Base-by-base conservation (phyloP, 768 basidiomycete genomes). In the Boletellus emodensis region DNA sequence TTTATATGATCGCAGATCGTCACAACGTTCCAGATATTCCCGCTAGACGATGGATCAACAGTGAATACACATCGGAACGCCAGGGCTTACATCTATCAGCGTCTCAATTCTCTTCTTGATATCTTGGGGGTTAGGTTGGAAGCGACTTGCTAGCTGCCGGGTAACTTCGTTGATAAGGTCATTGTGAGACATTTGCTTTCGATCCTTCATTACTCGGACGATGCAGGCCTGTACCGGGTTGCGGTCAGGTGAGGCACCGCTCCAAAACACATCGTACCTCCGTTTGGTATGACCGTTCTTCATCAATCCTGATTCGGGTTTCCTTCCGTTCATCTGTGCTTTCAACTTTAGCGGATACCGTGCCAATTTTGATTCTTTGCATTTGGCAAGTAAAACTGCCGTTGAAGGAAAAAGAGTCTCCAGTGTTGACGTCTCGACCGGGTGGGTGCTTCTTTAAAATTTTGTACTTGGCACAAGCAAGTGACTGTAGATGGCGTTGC, bases 141-240 rank as follows among this genome's bases (percentile, higher is more conserved):
- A 99, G 4, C 95, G 83, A 50, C 75, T 75, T 17, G 88, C 75
- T 4, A 99, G 71, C 59, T 97, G 95, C 18, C 83, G 81, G 40
- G 90, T 91, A 32, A 93, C 92, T 68, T 98, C 94, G 58, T 85
- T 87, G 53, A 97, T 76, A 13, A 99, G 79, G 49, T 94, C 91
- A 52, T 83, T 90, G 61, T 97, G 92, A 6, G 76, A 71, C 83
- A 98, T 85, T 47, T 81, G 79, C 65, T 97, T 97, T 48, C 94
- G 75, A 64, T 92, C 86, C 71, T 98, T 98, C 95, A 99, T 98
- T 26, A 97, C 84, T 30, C 96, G 85, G 22, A 99, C 96, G 55
- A 98, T 87, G 62, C 92, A 97, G 1, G 96, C 96, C 94, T 99
- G 54, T 12, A 42, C 3, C 42, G n/a, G 18, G 32, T 28, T 8